phyloP scores from a whole-genome alignment of 2,329 filamentous ascomycete genomes.

The Botrytis porri region DNA sequence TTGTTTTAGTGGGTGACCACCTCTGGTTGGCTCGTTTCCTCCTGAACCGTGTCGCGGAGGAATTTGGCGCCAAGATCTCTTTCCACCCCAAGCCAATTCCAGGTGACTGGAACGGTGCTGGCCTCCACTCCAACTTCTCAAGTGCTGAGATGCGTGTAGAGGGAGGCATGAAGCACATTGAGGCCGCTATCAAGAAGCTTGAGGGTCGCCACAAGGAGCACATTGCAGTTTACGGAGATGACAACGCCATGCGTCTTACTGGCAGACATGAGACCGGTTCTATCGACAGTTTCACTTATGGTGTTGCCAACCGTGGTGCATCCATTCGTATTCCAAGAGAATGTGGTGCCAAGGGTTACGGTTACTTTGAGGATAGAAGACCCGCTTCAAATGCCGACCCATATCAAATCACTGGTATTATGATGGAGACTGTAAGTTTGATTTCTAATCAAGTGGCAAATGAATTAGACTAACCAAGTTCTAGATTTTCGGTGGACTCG shows the following conservation, averaged over 20 bases:
- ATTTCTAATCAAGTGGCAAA: background rate
- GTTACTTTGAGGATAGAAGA: constrained; percentile 87
- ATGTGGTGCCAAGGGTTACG: constrained; percentile 81
- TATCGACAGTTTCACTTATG: constrained; percentile 91
- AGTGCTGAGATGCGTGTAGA: constrained; percentile 84
- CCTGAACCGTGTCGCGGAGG: constrained; percentile 87
- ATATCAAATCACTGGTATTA: constrained; percentile 59
- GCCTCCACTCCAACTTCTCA: constrained; percentile 91
- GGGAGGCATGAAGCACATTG: constrained; percentile 94
- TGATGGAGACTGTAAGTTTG: constrained; percentile 40
- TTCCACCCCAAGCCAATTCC: constrained; percentile 94
- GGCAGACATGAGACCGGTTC: constrained; percentile 90
- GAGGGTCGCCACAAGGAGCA: constrained; percentile 75
- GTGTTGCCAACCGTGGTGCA: constrained; percentile 92
- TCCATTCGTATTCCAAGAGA: constrained; percentile 90
- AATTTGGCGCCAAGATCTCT: constrained; percentile 94
- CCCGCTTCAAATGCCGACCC: constrained; percentile 84
- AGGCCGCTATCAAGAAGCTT: constrained; percentile 79
- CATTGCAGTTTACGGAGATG: constrained; percentile 93
- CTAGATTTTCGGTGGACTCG: constrained; percentile 36
- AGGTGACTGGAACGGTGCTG: constrained; percentile 96
- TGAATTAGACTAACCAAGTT: constrained; percentile 23
- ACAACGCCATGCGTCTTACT: constrained; percentile 91
- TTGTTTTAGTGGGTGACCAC: constrained; percentile 75
- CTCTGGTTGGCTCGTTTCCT: constrained; percentile 93